Base-by-base conservation (phyloP, 2,329 filamentous ascomycete species). In the Diaporthe aspalathi region DNA sequence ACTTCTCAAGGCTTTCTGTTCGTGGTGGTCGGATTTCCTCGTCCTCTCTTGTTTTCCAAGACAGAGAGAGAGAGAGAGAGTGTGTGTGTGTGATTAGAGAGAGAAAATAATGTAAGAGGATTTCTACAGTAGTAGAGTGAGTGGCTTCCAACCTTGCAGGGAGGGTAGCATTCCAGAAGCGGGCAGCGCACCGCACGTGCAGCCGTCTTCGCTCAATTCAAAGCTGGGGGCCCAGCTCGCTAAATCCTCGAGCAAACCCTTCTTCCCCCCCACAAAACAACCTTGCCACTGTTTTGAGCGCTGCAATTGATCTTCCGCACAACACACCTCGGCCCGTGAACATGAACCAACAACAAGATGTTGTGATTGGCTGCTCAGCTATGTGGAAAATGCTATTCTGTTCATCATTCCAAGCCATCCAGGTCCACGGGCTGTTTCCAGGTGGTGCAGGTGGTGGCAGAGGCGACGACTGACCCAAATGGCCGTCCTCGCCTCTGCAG, bases 311-410 rank as follows among this genome's bases (percentile, higher is more conserved):
- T 27, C 66, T 32, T n/a, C 22, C 29, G n/a, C 52, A 17, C 66
- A 68, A 38, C 24, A 38, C 35, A 9, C n/a, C 20, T 22, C n/a
- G 40, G 29, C 14, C 66, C 52, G 57, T 24, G 65, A 43, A 32
- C 35, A 29, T 50, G 57, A 50, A 65, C 49, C 66, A 72, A 67
- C 22, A 24, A 66, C 32, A 57, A 20, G 24, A 38, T 43, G 32
- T 60, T 63, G 53, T 69, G 22, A 65, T 63, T 69, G 56, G 35
- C 40, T 60, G 62, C 22, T 65, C 35, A 32, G 20, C 49, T 68
- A 69, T 32, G 57, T 62, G 54, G 45, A 22, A 29, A 63, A 52
- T 65, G 56, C 66, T 69, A 65, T 69, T 67, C 60, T 57, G 52
- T 68, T 50, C 56, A 56, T 69, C 47, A 40, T 71, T 35, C 68